These are phyloP conservation scores for Chamaecrista fasciculata DNA, from an alignment of 306 rosid genomes.

Conservation along the genomic window DNA sequence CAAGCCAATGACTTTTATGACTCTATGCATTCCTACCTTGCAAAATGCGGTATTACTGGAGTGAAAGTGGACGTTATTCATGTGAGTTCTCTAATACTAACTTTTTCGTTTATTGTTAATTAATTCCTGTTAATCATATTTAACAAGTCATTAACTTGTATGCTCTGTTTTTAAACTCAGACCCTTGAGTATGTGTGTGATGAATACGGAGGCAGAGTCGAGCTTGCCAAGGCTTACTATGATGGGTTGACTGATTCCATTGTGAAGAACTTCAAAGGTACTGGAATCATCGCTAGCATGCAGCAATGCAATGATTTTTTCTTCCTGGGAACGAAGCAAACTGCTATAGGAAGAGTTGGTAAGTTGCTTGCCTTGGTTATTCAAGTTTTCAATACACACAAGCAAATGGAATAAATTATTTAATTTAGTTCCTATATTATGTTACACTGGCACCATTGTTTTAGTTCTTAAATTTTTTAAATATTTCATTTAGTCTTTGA, in stretches of 20 bases:
- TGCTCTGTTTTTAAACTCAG: constrained; percentile 21
- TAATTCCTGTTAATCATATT: background rate
- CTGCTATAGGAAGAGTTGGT: constrained; percentile 79
- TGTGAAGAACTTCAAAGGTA: constrained; percentile 71
- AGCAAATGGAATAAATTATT: background rate
- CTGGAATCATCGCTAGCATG: constrained; percentile 83
- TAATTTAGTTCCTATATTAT: no score
- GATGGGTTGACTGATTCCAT: constrained; percentile 62
- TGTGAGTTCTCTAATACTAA: constrained; percentile 36
- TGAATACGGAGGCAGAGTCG: constrained; percentile 81
- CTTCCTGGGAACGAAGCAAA: constrained; percentile 78
- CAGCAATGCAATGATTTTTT: constrained; percentile 93
- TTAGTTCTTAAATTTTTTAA: no score
- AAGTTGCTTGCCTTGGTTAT: constrained; percentile 3
- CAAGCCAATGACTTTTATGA: constrained; percentile 65
- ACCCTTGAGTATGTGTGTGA: constrained; percentile 63
- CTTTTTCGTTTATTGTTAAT: background rate
- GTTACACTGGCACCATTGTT: no score
- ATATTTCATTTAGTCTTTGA: no score
- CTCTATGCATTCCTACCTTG: constrained; percentile 82
- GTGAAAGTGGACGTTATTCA: constrained; percentile 88
- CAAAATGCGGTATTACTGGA: constrained; percentile 69
- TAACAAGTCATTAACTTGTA: background rate
- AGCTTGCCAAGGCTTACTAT: constrained; percentile 74
- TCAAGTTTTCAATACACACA: background rate